Evolutionary conservation across 805 yeast species (phyloP).

Genomic region (Grigorovia yakushimaensis): DNA sequence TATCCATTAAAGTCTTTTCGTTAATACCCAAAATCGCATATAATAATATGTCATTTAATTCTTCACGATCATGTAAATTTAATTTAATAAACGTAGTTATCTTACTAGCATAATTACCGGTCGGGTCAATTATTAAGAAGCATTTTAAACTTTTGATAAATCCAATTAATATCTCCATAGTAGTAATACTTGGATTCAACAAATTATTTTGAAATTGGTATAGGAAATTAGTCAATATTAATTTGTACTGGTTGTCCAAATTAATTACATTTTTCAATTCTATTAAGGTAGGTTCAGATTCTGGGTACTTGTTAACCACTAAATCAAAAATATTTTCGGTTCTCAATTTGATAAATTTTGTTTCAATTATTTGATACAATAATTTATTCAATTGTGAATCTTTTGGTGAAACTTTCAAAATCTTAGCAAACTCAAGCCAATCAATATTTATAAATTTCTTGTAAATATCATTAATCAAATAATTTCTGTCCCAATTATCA

Average conservation of each 20-base stretch:
- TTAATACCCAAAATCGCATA: slow-evolving; percentile 50
- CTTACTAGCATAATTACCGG: slow-evolving; percentile 48
- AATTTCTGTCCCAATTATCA: slow-evolving; percentile 13
- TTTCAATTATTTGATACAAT: slow-evolving; percentile 19
- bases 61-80: slow-evolving; percentile 54
- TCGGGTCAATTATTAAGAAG: slow-evolving; percentile 71
- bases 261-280: slow-evolving; percentile 50
- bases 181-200: slow-evolving; percentile 74
- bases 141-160: slow-evolving; percentile 66
- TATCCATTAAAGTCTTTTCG: slow-evolving; percentile 10
- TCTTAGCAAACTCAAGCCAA: slow-evolving; percentile 18
- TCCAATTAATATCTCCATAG: slow-evolving; percentile 56
- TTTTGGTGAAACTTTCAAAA: slow-evolving; percentile 19
- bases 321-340: slow-evolving; percentile 50
- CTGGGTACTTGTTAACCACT: slow-evolving; percentile 41
- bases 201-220: slow-evolving; percentile 25
- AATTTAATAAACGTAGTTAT: slow-evolving; percentile 68
- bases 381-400: slow-evolving; percentile 21
- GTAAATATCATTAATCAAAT: slow-evolving; percentile 20
- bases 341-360: slow-evolving; percentile 32
- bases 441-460: slow-evolving; percentile 18
- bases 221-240: slow-evolving; percentile 13
- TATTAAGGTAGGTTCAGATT: slow-evolving; percentile 40
- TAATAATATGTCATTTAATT: slow-evolving; percentile 61
- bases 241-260: slow-evolving; percentile 22